A percentile compares a stretch with the other conserved stretches of the same genome.
Conservation (phyloP, 2,329 filamentous ascomycete genomes). For the Didymella lethalis region DNA sequence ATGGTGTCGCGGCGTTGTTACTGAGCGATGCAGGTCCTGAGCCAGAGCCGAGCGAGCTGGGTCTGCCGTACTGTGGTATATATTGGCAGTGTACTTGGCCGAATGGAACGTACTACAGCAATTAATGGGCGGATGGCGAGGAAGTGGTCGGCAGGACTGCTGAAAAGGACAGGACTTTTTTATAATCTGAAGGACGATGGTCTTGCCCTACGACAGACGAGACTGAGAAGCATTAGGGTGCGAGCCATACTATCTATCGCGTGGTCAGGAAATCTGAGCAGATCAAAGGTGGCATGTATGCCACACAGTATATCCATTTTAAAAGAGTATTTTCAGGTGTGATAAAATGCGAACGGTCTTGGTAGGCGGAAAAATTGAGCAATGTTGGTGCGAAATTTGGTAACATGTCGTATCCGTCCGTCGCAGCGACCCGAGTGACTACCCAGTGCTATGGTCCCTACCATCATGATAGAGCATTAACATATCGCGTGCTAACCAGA, state of each 20-base stretch:
- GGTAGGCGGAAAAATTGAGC: too few species aligned
- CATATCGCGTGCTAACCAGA: neutral
- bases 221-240: too few species aligned
- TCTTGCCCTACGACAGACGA: too few species aligned
- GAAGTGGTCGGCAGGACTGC: neutral
- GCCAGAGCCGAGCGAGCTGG: constrained; percentile 8
- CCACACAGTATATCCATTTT: too few species aligned
- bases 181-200: neutral
- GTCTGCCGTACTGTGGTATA: constrained; percentile 21
- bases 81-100: constrained; percentile 27
- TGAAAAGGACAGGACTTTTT: neutral
- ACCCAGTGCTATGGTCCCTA: neutral
- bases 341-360: too few species aligned
- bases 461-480: neutral
- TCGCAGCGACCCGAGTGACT: too few species aligned
- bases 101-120: constrained; percentile 26
- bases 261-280: too few species aligned
- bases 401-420: too few species aligned
- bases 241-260: too few species aligned
- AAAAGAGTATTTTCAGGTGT: too few species aligned
- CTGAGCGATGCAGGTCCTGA: constrained; percentile 26
- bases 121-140: constrained; percentile 1
- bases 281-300: too few species aligned
- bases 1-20: constrained; percentile 25
- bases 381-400: too few species aligned